Evolutionary conservation across 2,329 filamentous ascomycete species (phyloP).

Genomic region (Aspergillus aculeatinus): DNA sequence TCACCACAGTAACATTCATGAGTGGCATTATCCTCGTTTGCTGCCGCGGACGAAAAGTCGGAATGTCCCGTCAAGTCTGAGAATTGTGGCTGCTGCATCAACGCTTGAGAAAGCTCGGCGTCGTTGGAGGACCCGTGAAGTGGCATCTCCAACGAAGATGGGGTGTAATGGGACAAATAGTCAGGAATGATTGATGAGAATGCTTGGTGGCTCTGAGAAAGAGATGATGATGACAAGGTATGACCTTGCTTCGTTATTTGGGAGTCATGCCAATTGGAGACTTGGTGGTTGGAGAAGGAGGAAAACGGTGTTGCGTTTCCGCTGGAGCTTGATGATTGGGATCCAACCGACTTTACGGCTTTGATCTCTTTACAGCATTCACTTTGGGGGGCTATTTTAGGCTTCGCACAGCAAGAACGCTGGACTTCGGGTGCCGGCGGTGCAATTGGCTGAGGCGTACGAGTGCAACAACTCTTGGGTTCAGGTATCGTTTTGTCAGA

Average conservation of each 20-base stretch:
- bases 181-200: constrained; percentile 16
- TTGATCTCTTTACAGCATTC: not conserved
- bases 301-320: constrained; percentile 18
- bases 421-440: constrained; percentile 10
- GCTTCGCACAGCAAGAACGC: constrained; percentile 33
- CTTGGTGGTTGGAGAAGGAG: constrained; percentile 16
- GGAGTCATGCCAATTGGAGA: constrained; percentile 25
- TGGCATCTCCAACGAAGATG: constrained; percentile 9
- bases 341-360: not conserved
- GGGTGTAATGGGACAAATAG: constrained; percentile 15
- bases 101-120: constrained; percentile 18
- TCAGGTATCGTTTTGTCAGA: not conserved
- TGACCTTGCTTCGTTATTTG: constrained; percentile 15
- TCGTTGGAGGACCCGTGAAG: constrained; percentile 15
- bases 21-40: constrained; percentile 21
- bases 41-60: constrained; percentile 11
- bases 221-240: constrained; percentile 8
- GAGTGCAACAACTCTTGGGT: constrained; percentile 28
- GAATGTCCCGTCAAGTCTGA: constrained; percentile 4
- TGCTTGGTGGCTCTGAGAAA: not conserved
- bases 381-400: constrained; percentile 6
- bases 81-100: constrained; percentile 16
- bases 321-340: constrained; percentile 12
- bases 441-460: constrained; percentile 16
- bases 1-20: constrained; percentile 46